phyloP scores from a whole-genome alignment of 1,284 basidiomycete genomes.

The Gymnopus androsaceus region DNA sequence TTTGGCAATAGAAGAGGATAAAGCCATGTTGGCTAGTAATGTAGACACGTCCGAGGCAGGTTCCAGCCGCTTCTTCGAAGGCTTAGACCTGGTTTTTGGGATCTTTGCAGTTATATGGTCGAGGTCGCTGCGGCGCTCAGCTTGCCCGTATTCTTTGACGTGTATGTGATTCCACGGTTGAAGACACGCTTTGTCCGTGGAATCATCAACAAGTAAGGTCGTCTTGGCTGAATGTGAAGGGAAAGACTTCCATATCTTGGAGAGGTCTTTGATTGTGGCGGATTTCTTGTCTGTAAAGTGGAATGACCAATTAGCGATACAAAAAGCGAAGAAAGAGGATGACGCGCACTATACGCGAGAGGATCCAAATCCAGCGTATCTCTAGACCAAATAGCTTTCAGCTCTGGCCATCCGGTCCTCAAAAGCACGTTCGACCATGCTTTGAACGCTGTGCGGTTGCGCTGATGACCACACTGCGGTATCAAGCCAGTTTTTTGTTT shows the following conservation, averaged over 20 bases:
- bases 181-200: slow-evolving; percentile 70
- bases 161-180: slow-evolving; percentile 84
- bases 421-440: slow-evolving; percentile 69
- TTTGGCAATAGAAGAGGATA: background rate
- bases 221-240: slow-evolving; percentile 59
- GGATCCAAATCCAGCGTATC: slow-evolving; percentile 69
- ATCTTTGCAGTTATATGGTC: slow-evolving; percentile 14
- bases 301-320: background rate
- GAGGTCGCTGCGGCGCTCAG: slow-evolving; percentile 45
- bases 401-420: slow-evolving; percentile 38
- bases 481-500: slow-evolving; percentile 65
- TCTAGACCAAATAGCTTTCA: slow-evolving; percentile 77
- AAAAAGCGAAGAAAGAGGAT: slow-evolving; percentile 5
- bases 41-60: background rate
- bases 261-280: slow-evolving; percentile 76
- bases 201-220: slow-evolving; percentile 83
- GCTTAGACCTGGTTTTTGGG: slow-evolving; percentile 9
- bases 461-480: slow-evolving; percentile 89
- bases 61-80: slow-evolving; percentile 14
- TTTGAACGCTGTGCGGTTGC: slow-evolving; percentile 74
- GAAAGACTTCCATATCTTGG: slow-evolving; percentile 69
- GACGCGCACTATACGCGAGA: slow-evolving; percentile 61
- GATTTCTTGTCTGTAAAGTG: slow-evolving; percentile 56
- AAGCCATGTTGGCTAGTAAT: background rate
- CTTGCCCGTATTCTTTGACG: slow-evolving; percentile 64